Base-by-base conservation (phyloP, 306 rosid genomes). In the Sphenostylis stenocarpa region DNA sequence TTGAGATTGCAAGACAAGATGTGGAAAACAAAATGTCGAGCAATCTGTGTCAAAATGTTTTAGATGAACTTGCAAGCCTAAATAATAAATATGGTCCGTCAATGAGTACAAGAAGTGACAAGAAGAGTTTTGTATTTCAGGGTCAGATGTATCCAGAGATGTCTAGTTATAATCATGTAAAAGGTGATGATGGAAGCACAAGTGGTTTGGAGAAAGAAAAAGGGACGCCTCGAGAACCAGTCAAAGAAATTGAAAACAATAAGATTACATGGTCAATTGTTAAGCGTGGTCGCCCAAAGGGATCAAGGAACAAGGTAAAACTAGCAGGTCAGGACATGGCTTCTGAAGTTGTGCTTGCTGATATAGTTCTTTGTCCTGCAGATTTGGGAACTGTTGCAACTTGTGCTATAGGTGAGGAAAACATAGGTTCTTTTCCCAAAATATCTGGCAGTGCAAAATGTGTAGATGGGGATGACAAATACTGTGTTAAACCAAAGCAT, bases 1-100 rank as follows among this genome's bases (percentile, higher is more conserved):
- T 34, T 29, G 83, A 61, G 56, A 66, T 75, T 58, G 55, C 38
- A 47, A 39, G 34, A 15, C 49, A 44, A 44, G 49, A 14, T 44
- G 0, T 15, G 17, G 49, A 44, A 44, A 44, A 44, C 49, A 44
- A 44, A 44, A 13, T 44, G 49, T 1, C 4, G 49, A 14, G 49
- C 17, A 44, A 44, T 44, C n/a, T 14, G n/a, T 44, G 17, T 44
- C 49, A 44, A 44, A 44, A 3, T 3, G 49, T 44, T 44, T 44
- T 6, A 4, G 17, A 44, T 44, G 49, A 44, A 44, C 49, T 13
- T 44, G 49, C 17, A 44, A 44, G 49, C 17, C 6, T 44, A 44
- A 44, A 44, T 15, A 44, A 44, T 44, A 44, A 44, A 14, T 44
- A 44, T 44, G 49, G 49, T 44, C 49, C 49, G 14, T n/a, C 49